phyloP scores from a whole-genome alignment of 306 rosid species.

The Purshia tridentata region DNA sequence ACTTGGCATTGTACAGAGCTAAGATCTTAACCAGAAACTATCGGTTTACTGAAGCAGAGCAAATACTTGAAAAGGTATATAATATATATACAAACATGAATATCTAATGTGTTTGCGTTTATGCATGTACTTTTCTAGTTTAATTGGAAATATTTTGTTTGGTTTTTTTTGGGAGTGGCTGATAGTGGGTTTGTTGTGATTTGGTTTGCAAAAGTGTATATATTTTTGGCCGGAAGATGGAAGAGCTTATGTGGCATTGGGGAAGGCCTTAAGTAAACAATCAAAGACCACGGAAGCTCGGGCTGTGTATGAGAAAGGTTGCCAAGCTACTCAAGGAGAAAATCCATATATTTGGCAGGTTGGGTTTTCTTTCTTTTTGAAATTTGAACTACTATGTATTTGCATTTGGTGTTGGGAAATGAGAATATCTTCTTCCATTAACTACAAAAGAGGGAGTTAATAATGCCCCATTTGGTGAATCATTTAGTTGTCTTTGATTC shows the following conservation, averaged over 20 bases:
- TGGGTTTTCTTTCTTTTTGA: constrained; percentile 8
- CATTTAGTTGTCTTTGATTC: not conserved
- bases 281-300: constrained; percentile 72
- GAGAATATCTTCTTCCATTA: not conserved
- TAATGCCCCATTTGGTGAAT: not conserved
- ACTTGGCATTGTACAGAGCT: constrained; percentile 72
- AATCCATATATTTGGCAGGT: constrained; percentile 98
- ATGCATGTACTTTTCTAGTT: not conserved
- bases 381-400: not conserved
- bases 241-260: constrained; percentile 75
- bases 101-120: not conserved
- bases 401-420: too few relatives aligned
- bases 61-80: constrained; percentile 58
- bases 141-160: not conserved
- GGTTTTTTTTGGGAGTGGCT: constrained; percentile 19
- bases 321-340: constrained; percentile 96
- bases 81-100: not conserved
- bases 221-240: constrained; percentile 89
- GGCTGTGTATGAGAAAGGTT: constrained; percentile 82
- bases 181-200: constrained; percentile 11
- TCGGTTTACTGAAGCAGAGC: constrained; percentile 60
- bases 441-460: not conserved
- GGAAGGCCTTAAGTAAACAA: constrained; percentile 71
- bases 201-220: constrained; percentile 52
- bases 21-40: constrained; percentile 58